These are phyloP conservation scores for Garcia nutans DNA, from an alignment of 345 rosid genomes.

Conservation along the genomic window DNA sequence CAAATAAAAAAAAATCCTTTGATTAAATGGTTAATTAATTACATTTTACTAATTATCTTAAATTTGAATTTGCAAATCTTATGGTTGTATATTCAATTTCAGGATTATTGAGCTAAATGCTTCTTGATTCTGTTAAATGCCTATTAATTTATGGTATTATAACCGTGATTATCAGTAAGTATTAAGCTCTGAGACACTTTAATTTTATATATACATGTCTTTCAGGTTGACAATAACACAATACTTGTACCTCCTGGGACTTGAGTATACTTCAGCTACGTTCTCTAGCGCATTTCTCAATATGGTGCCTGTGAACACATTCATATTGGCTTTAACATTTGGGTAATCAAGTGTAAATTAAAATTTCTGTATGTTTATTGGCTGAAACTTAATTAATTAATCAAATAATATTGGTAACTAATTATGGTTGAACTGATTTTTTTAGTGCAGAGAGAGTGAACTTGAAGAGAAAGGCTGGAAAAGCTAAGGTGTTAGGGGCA, in stretches of 20 bases:
- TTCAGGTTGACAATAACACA: constrained; percentile 28
- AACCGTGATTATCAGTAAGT: not conserved
- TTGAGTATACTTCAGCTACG: constrained; percentile 23
- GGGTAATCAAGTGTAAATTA: constrained; percentile 9
- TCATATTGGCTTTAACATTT: constrained; percentile 22
- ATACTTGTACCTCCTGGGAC: constrained; percentile 29
- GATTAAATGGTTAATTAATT: too few relatives aligned
- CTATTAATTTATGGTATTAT: not conserved
- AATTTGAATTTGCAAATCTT: too few relatives aligned
- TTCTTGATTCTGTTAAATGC: not conserved
- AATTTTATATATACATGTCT: not conserved
- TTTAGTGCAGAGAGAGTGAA: constrained; percentile 25
- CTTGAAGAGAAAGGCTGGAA: constrained; percentile 23
- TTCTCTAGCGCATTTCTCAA: constrained; percentile 34
- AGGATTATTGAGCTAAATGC: too few relatives aligned
- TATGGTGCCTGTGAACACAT: constrained; percentile 31
- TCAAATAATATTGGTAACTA: not conserved
- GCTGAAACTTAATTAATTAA: not conserved
- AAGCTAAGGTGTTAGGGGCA: constrained; percentile 26
- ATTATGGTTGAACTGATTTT: not conserved
- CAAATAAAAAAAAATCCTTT: too few relatives aligned
- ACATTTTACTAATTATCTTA: too few relatives aligned
- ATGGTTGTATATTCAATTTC: too few relatives aligned
- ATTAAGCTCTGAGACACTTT: not conserved
- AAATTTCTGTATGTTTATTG: not conserved